Percentiles rank a stretch among this genome's conserved stretches.
Evolutionary conservation across 176 grass and related monocot species (phyloP).

Genomic region (Avena insularis): DNA sequence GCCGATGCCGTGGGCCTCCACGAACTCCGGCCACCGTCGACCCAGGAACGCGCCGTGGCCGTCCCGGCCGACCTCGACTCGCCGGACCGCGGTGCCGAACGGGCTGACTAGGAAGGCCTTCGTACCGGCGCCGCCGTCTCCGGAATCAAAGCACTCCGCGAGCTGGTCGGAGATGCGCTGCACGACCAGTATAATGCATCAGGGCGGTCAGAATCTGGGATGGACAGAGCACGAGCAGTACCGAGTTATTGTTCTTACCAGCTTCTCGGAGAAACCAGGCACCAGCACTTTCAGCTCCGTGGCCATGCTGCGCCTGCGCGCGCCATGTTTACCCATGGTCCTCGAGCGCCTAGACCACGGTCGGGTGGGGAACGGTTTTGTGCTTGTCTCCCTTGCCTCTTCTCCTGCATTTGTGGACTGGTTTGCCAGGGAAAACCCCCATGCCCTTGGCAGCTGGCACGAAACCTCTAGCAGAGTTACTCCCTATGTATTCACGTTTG

Average conservation of each 20-base stretch:
- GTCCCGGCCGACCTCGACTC: constrained; percentile 23
- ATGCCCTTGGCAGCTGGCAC: too few species aligned
- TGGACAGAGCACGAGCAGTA: background rate
- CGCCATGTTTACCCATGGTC: background rate
- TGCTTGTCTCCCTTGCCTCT: too few species aligned
- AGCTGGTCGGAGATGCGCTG: constrained; percentile 45
- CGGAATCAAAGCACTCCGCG: background rate
- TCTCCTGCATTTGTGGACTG: background rate
- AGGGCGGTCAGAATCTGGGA: background rate
- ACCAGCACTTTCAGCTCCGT: constrained; percentile 4
- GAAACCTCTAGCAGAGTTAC: too few species aligned
- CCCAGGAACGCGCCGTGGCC: constrained; percentile 38
- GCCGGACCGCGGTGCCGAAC: constrained; percentile 38
- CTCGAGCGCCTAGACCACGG: background rate
- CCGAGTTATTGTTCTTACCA: background rate
- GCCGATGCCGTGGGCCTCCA: constrained; percentile 33
- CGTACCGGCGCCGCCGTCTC: too few species aligned
- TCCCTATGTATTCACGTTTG: too few species aligned
- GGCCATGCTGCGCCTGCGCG: background rate
- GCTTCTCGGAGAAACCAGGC: background rate
- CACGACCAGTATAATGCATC: background rate
- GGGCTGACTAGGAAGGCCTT: constrained; percentile 13
- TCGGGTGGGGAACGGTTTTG: background rate
- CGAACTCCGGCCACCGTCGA: constrained; percentile 42
- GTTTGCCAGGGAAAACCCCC: too few species aligned